Conservation (phyloP, 768 basidiomycete genomes). For the Flagelloscypha sp. region DNA sequence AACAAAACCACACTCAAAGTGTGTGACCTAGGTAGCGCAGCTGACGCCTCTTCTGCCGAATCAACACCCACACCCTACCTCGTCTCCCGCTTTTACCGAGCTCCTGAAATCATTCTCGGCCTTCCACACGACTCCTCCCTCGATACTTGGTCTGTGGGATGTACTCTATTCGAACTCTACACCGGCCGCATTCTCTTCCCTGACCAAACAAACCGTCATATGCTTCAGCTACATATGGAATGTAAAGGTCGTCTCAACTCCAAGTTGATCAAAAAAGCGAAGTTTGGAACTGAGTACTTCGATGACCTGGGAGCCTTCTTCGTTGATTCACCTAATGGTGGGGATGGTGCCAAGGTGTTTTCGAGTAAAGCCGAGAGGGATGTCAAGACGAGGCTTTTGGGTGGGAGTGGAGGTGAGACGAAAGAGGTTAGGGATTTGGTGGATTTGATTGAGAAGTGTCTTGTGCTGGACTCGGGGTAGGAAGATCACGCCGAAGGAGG, state of each 20-base stretch:
- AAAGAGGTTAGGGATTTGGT: too few relatives aligned
- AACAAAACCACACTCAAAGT: slow-evolving; percentile 89
- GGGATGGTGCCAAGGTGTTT: too few relatives aligned
- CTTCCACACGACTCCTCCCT: slow-evolving; percentile 90
- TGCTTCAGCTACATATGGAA: slow-evolving; percentile 98
- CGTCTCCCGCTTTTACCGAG: slow-evolving; percentile 95
- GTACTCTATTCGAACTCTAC: slow-evolving; percentile 93
- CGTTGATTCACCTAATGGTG: too few relatives aligned
- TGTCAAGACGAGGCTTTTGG: too few relatives aligned
- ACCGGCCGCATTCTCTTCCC: slow-evolving; percentile 98
- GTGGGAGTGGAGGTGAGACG: too few relatives aligned
- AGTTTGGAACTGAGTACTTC: slow-evolving; percentile 89
- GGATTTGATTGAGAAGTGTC: too few relatives aligned
- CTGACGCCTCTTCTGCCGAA: slow-evolving; percentile 90
- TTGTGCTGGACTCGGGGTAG: too few relatives aligned
- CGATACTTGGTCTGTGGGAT: slow-evolving; percentile 96
- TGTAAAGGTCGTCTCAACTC: slow-evolving; percentile 89
- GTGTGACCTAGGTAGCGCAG: slow-evolving; percentile 95
- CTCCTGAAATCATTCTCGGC: slow-evolving; percentile 97
- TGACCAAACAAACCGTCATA: slow-evolving; percentile 94
- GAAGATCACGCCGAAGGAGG: too few relatives aligned
- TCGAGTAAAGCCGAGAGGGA: too few relatives aligned
- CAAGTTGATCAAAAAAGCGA: slow-evolving; percentile 89
- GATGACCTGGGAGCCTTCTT: slow-evolving; percentile 94
- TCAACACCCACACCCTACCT: slow-evolving; percentile 99